Conservation (phyloP, 768 basidiomycete species). For the Pulveroboletus sp. region DNA sequence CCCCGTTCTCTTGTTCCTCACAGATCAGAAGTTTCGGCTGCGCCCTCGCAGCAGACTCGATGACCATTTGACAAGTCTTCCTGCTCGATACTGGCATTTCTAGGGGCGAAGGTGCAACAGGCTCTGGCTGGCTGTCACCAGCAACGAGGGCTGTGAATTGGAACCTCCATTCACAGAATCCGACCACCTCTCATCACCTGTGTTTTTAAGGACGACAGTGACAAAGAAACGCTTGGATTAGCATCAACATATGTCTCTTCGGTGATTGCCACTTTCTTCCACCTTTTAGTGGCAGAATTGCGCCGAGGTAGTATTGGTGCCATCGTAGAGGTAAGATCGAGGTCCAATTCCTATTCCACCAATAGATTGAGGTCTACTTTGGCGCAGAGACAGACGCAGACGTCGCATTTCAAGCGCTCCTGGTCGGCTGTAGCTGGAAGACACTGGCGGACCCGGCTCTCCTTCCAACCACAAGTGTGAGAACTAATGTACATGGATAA, state of each 20-base stretch:
- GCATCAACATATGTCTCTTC: constrained; percentile 27
- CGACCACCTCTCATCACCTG: constrained; percentile 6
- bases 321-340: background rate
- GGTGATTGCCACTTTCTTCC: constrained; percentile 15
- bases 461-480: background rate
- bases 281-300: constrained; percentile 13
- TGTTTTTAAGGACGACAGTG: constrained; percentile 10
- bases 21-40: constrained; percentile 14
- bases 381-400: constrained; percentile 2
- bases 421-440: constrained; percentile 1
- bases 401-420: background rate
- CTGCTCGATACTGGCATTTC: constrained; percentile 11
- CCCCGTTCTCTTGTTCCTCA: constrained; percentile 21
- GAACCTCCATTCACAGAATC: constrained; percentile 10
- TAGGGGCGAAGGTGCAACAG: background rate
- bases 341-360: constrained; percentile 9
- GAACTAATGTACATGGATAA: background rate
- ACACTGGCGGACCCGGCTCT: constrained; percentile 12
- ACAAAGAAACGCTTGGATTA: constrained; percentile 13
- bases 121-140: constrained; percentile 13
- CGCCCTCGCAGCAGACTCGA: constrained; percentile 11
- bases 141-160: constrained; percentile 9
- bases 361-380: constrained; percentile 1
- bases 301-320: constrained; percentile 5
- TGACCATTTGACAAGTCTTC: constrained; percentile 2